A percentile compares a stretch with the other conserved stretches of the same genome.
Conservation (phyloP, 2,329 filamentous ascomycete species). For the Xylariaceae sp. region DNA sequence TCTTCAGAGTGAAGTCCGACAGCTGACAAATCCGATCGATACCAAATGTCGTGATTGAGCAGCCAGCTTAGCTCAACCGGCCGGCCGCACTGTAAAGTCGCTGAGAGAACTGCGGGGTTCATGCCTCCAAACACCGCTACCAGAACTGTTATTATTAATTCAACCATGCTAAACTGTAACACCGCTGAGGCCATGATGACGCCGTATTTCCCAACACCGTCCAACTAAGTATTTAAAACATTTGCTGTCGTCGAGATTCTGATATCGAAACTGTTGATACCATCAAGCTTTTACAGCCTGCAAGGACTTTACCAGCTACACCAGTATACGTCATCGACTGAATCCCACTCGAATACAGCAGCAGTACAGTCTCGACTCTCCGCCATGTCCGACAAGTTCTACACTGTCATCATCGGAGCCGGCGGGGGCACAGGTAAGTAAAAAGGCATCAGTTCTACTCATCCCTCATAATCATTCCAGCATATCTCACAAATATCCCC, state of each 20-base stretch:
- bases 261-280: no score
- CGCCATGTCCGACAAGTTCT: slow-evolving; percentile 17
- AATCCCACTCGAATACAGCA: neutral
- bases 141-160: neutral
- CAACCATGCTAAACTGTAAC: no score
- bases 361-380: neutral
- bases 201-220: no score
- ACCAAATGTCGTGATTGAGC: neutral
- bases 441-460: neutral
- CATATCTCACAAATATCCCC: neutral
- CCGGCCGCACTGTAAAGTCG: neutral
- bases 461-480: neutral
- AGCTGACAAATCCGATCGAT: neutral
- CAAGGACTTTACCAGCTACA: no score
- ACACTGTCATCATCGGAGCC: slow-evolving; percentile 16
- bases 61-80: neutral
- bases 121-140: no score
- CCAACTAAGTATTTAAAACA: no score
- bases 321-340: neutral
- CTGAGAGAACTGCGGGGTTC: neutral
- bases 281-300: no score
- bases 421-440: slow-evolving; percentile 14
- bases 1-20: neutral
- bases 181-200: no score
- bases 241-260: no score